phyloP scores from a whole-genome alignment of 371 early-diverging fungal species.

The Actinomucor elegans region DNA sequence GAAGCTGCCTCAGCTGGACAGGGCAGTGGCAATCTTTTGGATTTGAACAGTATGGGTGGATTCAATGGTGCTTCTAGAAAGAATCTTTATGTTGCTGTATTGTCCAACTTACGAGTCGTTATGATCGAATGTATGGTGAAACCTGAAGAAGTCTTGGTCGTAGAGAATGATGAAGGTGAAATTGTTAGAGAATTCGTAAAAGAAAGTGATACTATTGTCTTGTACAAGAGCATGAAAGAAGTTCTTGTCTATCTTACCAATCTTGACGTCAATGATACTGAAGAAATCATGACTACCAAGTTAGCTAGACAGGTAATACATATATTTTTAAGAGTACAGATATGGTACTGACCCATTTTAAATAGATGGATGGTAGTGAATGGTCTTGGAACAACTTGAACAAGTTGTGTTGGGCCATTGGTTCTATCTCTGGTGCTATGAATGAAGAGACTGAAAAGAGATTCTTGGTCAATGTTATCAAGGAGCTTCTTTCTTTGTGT shows the following conservation, averaged over 20 bases:
- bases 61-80: slow-evolving; percentile 40
- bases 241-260: slow-evolving; percentile 97
- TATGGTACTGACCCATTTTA: not conserved
- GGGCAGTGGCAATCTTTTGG: slow-evolving; percentile 43
- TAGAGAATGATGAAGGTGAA: slow-evolving; percentile 99
- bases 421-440: slow-evolving; percentile 98
- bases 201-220: slow-evolving; percentile 97
- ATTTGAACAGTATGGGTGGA: slow-evolving; percentile 36
- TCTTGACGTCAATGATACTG: slow-evolving; percentile 90
- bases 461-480: slow-evolving; percentile 98
- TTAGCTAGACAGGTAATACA: slow-evolving; percentile 75
- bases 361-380: slow-evolving; percentile 86
- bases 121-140: slow-evolving; percentile 97
- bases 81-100: slow-evolving; percentile 72
- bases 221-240: slow-evolving; percentile 98
- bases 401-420: slow-evolving; percentile 99
- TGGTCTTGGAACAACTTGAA: slow-evolving; percentile 98
- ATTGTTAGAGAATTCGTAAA: slow-evolving; percentile 98
- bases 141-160: slow-evolving; percentile 97
- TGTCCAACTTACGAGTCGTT: slow-evolving; percentile 83
- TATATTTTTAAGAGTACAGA: not conserved
- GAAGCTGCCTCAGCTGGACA: slow-evolving; percentile 68
- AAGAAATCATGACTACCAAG: slow-evolving; percentile 93
- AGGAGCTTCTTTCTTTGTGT: slow-evolving; percentile 91
- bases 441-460: slow-evolving; percentile 94